Evolutionary conservation across 2,329 filamentous ascomycete genomes (phyloP), one percentile per base, ranked within the genome.

Genomic region (Verticillium dahliae): DNA sequence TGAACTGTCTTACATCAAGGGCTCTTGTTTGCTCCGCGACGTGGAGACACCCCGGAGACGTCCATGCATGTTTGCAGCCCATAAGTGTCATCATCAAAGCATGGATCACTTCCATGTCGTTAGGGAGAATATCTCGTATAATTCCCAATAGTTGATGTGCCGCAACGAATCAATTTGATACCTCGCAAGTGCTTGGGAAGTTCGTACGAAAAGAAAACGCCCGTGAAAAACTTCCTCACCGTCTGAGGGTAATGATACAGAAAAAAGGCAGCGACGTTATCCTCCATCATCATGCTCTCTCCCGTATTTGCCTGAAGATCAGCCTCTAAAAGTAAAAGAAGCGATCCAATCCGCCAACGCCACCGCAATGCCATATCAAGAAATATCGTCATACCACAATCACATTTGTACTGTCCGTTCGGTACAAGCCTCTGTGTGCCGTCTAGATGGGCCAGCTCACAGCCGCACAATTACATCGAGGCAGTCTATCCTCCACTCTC

Each of bases 401-500:
- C 11, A 52, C 39, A 52, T 18, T 7, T 45, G 39, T 45, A 15
- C 13, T 52, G 15, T 41, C 39, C 39, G 15, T 41, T 6, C 39
- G 11, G 9, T 6, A 15, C 14, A 11, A 15, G 10, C 15, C 14
- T 41, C n/a, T n/a, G 1, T 1, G 22, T 52, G 6, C 10, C 18
- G 4, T 56, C 54, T 35, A 14, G 15, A 13, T 9, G 13, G 13
- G 9, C 11, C 27, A 31, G 3, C 50, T 79, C 69, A 95, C 66
- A 97, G 77, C 65, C 91, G 82, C 60, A 98, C 86, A 69, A 93
- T 88, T 35, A 98, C 85, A 74, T 97, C 92, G 75, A 99, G 83
- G 74, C 93, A 97, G 62, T 94, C 92, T 66, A 99, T 85, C 68
- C 90, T 85, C 91, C 94, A 96, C 74, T 97, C 93, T 69, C 90